Base-by-base conservation (phyloP, 331 rosid species). In the Stylosanthes scabra region DNA sequence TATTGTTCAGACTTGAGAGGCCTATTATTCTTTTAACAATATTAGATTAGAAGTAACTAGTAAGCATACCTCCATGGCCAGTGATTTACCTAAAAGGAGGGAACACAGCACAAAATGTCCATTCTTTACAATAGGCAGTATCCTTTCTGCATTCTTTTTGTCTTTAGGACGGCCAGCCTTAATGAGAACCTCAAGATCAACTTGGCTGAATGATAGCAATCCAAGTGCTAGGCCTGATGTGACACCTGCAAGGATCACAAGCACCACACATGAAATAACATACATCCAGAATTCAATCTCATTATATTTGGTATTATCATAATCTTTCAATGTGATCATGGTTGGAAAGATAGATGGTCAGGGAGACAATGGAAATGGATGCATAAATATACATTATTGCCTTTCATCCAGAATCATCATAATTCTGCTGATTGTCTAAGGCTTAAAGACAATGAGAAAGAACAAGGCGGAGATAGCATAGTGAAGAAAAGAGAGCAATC, bases 101-200 rank as follows among this genome's bases (percentile, higher is more conserved):
- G 93, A 88, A 62, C 97, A 90, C 62, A 93, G 57, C 15, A 90
- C 89, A 42, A 93, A 83, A 76, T 93, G 98, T 29, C 90, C 90
- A 40, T 90, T 85, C 86, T 88, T 93, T 40, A 90, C 93, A 71
- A 93, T 66, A 13, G 90, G 93, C n/a, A 78, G 78, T 68, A 93
- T 84, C 82, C 85, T 93, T 64, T 86, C 97, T 87, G 98, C 96
- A 81, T 83, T 15, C 13, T 78, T 93, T 70, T 71, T 83, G 41
- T 84, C 90, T 16, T 63, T 78, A 13, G 88, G 90, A 64, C 50
- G 72, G 10, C 97, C 97, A 2, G 93, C 80, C 76, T 78, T 87
- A 64, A 77, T 60, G 61, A 93, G 81, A 14, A 93, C 91, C 83
- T 93, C 93, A 20, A 93, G 98, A 83, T 93, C 93, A 61, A 90